Evolutionary conservation across 176 grass and related monocot species (phyloP), one percentile per base, ranked within the genome.

Genomic region (Raddia guianensis): DNA sequence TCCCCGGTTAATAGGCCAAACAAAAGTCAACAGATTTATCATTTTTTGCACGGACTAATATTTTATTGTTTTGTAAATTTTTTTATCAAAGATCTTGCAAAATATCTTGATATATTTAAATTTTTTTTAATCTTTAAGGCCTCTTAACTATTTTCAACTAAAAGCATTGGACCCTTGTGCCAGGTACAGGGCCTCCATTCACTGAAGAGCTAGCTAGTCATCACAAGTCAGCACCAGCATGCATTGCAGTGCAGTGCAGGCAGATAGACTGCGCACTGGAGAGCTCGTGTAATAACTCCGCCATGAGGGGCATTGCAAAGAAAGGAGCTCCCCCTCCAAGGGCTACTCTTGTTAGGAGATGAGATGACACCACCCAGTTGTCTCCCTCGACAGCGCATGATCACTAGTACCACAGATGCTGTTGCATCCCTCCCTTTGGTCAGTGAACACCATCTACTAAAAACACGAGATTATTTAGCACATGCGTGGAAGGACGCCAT

Each of bases 101-200:
- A 27, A 27, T 27, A 27, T 27, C 1, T 27, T 27, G 27, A 27
- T 27, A 27, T 27, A 27, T 27, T 27, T 27, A 0, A 27, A 1
- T 27, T 27, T 27, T 27, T 27, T 27, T 27, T 27, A 0, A 27
- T 27, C 27, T 27, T 27, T 27, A 27, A 27, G 27, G 27, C 0
- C 27, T 27, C 27, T 27, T 27, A 27, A 27, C 1, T 27, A 0
- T 27, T 27, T 27, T 27, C 27, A 27, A 27, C 27, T 27, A 27
- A 27, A 27, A 27, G 27, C 27, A 27, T 27, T 27, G 27, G 27
- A 27, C 27, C 27, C 27, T 27, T 27, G 27, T 27, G 8, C 55
- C n/a, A 53, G 35, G 37, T 32, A 72, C 40, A 56, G 32, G 50
- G 7, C 49, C 75, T 79, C 42, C 62, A 75, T 74, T 75, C 69